Evolutionary conservation across 352 stramenopile species (phyloP).

Genomic region (Globisporangium cederbergense): DNA sequence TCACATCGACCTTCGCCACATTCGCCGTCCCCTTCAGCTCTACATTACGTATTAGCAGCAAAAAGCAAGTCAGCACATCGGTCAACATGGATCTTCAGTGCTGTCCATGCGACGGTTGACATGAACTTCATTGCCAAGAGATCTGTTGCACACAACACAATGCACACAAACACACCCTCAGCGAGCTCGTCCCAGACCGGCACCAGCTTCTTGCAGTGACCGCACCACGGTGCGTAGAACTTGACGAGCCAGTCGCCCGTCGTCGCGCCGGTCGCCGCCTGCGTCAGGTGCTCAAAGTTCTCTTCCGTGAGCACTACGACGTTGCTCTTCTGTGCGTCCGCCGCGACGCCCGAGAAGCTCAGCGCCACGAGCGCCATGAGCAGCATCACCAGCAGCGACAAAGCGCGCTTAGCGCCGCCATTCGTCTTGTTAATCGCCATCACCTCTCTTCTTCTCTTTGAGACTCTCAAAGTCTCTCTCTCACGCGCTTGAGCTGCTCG

Average conservation of each 20-base stretch:
- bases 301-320: constrained; percentile 58
- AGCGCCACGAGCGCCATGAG: constrained; percentile 24
- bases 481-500: neutral
- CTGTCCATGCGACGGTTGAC: neutral
- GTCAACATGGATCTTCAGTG: neutral
- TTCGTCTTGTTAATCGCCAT: constrained; percentile 9
- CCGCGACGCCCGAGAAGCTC: constrained; percentile 13
- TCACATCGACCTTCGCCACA: constrained; percentile 89
- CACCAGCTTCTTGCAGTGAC: constrained; percentile 52
- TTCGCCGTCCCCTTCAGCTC: constrained; percentile 86
- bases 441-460: neutral
- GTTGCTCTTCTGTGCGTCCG: constrained; percentile 30
- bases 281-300: constrained; percentile 90
- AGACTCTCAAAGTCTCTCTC: neutral
- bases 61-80: neutral
- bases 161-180: constrained; percentile 21
- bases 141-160: neutral
- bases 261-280: constrained; percentile 86
- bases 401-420: neutral
- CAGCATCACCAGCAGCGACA: constrained; percentile 12
- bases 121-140: neutral
- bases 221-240: constrained; percentile 82
- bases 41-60: constrained; percentile 1
- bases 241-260: constrained; percentile 90
- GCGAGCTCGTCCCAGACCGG: constrained; percentile 84